phyloP scores from a whole-genome alignment of 108 stramenopile genomes.

The Aurantiochytrium sp. region DNA sequence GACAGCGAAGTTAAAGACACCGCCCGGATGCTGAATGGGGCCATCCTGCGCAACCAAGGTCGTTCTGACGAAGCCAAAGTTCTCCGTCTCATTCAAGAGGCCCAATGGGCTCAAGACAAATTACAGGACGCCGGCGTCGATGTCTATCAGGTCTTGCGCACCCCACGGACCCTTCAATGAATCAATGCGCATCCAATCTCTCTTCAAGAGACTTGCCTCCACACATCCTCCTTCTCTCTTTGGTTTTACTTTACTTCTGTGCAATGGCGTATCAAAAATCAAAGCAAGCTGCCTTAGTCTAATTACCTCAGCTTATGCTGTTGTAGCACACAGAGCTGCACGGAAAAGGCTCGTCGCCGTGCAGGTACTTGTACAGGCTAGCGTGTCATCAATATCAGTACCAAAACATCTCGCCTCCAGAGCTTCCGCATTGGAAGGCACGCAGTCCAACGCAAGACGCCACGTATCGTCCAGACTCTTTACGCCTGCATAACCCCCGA shows the following conservation, averaged over 20 bases:
- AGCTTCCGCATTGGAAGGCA: neutral
- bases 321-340: no score
- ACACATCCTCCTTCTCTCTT: neutral
- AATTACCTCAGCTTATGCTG: no score
- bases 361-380: no score
- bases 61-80: neutral
- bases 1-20: neutral
- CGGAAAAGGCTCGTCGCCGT: no score
- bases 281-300: no score
- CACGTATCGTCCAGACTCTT: neutral
- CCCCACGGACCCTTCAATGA: neutral
- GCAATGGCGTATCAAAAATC: no score
- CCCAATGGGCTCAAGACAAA: neutral
- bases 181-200: neutral
- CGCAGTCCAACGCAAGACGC: neutral
- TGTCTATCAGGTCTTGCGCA: neutral
- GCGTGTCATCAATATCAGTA: neutral
- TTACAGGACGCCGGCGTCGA: neutral
- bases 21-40: neutral
- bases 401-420: neutral
- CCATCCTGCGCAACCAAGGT: neutral
- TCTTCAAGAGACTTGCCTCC: neutral
- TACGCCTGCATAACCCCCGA: neutral
- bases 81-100: neutral
- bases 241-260: neutral